Conservation (phyloP, 768 basidiomycete genomes). For the Xerocomellus amylosporus region DNA sequence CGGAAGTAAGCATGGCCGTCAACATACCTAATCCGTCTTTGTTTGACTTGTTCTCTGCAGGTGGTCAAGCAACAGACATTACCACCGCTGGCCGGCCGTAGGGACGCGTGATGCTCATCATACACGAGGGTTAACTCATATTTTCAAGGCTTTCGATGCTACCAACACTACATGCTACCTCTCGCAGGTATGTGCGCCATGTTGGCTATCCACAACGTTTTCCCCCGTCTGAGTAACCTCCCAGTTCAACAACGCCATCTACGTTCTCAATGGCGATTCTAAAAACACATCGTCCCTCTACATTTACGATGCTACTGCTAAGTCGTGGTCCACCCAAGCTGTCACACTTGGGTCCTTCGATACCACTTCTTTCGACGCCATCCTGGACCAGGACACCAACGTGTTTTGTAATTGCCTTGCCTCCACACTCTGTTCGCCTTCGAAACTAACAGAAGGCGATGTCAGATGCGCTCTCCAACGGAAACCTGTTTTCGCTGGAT, state of each 20-base stretch:
- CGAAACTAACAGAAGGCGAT: constrained; percentile 6
- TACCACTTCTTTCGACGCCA: constrained; percentile 59
- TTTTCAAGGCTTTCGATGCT: constrained; percentile 60
- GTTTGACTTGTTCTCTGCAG: constrained; percentile 17
- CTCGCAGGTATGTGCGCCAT: constrained; percentile 47
- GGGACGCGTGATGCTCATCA: constrained; percentile 27
- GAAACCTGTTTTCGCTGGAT: constrained; percentile 66
- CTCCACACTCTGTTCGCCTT: background rate
- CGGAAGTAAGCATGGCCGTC: constrained; percentile 38
- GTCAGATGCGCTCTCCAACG: constrained; percentile 65
- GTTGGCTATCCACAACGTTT: background rate
- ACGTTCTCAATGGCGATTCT: constrained; percentile 76
- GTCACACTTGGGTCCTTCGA: constrained; percentile 56
- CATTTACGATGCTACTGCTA: constrained; percentile 72
- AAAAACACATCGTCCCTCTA: constrained; percentile 67
- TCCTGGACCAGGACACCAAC: constrained; percentile 94
- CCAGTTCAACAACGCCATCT: constrained; percentile 82
- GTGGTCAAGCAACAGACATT: constrained; percentile 54
- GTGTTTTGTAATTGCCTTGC: constrained; percentile 59
- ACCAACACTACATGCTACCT: constrained; percentile 68
- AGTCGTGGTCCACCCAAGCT: constrained; percentile 77
- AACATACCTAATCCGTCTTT: background rate
- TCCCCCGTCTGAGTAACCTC: constrained; percentile 2
- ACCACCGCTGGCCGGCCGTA: constrained; percentile 78
- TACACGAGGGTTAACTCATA: background rate